These are phyloP conservation scores for Apophysomyces sp. DNA, from an alignment of 371 early-diverging fungal genomes.

Conservation along the genomic window DNA sequence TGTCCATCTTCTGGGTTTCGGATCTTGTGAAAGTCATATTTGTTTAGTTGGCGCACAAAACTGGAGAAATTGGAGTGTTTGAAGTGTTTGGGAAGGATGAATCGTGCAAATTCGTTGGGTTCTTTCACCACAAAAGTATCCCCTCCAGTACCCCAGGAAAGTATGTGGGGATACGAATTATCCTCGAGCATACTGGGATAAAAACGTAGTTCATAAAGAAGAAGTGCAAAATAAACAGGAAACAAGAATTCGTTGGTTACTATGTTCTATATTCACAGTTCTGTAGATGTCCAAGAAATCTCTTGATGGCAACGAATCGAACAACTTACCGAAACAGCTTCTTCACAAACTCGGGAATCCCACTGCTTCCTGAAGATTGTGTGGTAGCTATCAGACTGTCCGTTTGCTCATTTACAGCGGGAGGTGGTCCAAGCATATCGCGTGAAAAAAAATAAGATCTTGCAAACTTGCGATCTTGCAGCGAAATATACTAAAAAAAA, in stretches of 20 bases:
- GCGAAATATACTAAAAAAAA: no score
- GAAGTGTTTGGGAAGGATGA: slow-evolving; percentile 83
- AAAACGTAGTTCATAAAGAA: no score
- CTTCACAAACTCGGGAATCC: slow-evolving; percentile 46
- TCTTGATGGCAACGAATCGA: not conserved
- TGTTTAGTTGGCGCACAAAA: slow-evolving; percentile 95
- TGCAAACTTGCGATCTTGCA: no score
- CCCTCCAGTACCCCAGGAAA: slow-evolving; percentile 77
- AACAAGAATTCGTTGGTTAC: not conserved
- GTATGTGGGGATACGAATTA: slow-evolving; percentile 58
- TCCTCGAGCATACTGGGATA: slow-evolving; percentile 76
- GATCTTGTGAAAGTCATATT: slow-evolving; percentile 90
- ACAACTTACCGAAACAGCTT: slow-evolving; percentile 41
- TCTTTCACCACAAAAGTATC: slow-evolving; percentile 86
- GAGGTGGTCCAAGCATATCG: not conserved
- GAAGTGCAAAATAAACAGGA: not conserved
- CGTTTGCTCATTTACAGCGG: not conserved
- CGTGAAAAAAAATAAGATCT: not conserved
- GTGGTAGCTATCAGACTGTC: not conserved
- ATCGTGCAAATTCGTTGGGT: slow-evolving; percentile 68
- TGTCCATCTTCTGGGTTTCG: slow-evolving; percentile 57
- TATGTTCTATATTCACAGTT: not conserved
- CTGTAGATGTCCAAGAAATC: not conserved
- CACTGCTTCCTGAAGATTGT: not conserved
- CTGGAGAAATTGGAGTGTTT: slow-evolving; percentile 93